Evolutionary conservation across 2,329 filamentous ascomycete genomes (phyloP), one percentile per base, ranked within the genome.

Genomic region (Aquanectria penicillioides): DNA sequence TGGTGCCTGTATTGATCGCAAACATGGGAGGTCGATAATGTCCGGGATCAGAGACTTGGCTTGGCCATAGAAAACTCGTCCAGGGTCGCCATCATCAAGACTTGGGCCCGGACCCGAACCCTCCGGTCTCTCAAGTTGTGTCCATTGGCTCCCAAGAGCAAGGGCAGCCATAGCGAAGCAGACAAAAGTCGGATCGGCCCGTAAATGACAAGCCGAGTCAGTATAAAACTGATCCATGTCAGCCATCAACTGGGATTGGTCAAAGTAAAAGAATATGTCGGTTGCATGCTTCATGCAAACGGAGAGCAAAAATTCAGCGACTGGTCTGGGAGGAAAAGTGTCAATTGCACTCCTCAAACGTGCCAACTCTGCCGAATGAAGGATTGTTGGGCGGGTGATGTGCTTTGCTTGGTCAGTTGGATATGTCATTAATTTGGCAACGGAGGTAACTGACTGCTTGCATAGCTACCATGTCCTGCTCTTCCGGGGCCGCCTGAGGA

Each of bases 131-230:
- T 71, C 71, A 6, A 76, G 54, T 0, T 67, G 62, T 1, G 73
- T 73, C 70, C 73, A 75, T 25, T 77, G 75, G 26, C 74, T 75
- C 0, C 73, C 73, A 6, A 76, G 54, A 0, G 73, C 74, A 44
- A 70, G 67, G 7, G 63, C 59, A 3, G 69, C 69, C 18, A 72
- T 61, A 0, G 64, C 60, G 4, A 72, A 64, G 26, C 70, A 71
- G 6, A 73, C 57, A 20, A 73, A 73, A 15, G 64, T 64, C 1
- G 56, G 29, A 34, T 73, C 71, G 1, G 55, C 55, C 8, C 71
- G 43, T 3, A 73, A 17, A 10, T 43, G 46, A 2, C 66, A 70
- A 0, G 34, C n/a, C 0, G 57, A 28, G 6, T 72, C 51, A 3
- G 34, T 62, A 44, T 73, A 73, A 36, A 73, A 71, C 6, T 64